Conservation (phyloP, 2,329 filamentous ascomycete genomes). For the Amesomyces nigricolor region DNA sequence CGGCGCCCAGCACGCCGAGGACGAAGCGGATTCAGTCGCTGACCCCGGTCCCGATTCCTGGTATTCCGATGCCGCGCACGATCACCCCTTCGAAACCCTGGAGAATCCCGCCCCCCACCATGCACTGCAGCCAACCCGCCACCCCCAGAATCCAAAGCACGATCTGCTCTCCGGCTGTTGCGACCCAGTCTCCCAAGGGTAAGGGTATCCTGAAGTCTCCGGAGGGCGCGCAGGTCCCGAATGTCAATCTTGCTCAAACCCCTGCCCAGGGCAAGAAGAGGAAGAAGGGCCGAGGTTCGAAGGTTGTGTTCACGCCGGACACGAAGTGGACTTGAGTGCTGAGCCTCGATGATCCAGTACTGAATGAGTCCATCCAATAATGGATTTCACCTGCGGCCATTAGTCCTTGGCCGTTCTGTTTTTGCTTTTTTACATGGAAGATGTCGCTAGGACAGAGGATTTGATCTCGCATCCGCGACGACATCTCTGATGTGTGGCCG, state of each 20-base stretch:
- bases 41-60: constrained; percentile 17
- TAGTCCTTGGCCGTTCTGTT: neutral
- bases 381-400: neutral
- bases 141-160: neutral
- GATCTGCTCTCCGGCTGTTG: neutral
- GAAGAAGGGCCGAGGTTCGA: neutral
- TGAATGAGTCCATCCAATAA: no score
- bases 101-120: neutral
- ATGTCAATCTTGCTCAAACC: neutral
- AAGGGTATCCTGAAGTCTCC: constrained; percentile 19
- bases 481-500: neutral
- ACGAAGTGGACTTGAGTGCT: neutral
- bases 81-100: neutral
- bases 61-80: neutral
- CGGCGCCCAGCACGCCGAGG: constrained; percentile 24
- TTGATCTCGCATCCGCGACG: neutral
- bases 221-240: neutral
- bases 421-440: neutral
- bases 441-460: neutral
- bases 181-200: constrained; percentile 8
- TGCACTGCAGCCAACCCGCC: no score
- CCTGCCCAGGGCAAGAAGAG: neutral
- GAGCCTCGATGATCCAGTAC: neutral
- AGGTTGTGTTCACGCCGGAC: neutral
- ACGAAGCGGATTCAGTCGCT: constrained; percentile 1